Base-by-base conservation (phyloP, 2,329 filamentous ascomycete genomes). In the Corynespora cassiicola region DNA sequence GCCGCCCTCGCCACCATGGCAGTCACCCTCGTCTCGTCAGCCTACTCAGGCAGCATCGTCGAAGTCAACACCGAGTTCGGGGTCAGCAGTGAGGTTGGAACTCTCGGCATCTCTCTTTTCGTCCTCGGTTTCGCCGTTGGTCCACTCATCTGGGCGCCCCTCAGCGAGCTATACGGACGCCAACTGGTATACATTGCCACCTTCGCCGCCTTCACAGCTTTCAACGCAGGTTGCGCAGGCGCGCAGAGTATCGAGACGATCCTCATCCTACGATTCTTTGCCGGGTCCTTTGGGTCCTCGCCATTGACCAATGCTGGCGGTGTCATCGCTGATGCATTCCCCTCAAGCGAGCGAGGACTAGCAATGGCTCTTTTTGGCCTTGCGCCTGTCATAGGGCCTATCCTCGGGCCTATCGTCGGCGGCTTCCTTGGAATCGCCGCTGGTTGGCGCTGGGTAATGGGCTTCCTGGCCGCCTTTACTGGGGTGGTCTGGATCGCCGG, bases 11-110 rank as follows among this genome's bases (percentile, higher is more conserved):
- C 86, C 10, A 86, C 85, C 1, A 75, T 90, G 27, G 84, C 71
- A 18, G 84, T 89, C 19, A 75, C 87, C 3, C 86, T 90, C 53
- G 80, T 82, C 36, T 87, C 84, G 12, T 85, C 82, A 1, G 85
- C 85, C 20, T 87, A 82, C 63, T 80, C 79, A 4, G 81, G 81
- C 9, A 81, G 80, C 30, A 62, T 83, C 10, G 39, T 50, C 7
- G 69, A 81, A 31, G 74, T 88, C 36, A 72, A 83, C 10, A 27
- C 45, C 1, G 71, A 82, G 21, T 87, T 88, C 47, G 39, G 68
- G 9, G 73, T 81, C 18, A 68, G 64, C 28, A 61, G 69, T 31
- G 78, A 80, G 50, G 66, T 85, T 6, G 77, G 75, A 24, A 83
- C 80, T 16, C 72, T 86, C 2, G 83, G 83, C 8, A 73, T 87